Conservation (phyloP, 495 filamentous ascomycete species). For the Venustampulla echinocandica region DNA sequence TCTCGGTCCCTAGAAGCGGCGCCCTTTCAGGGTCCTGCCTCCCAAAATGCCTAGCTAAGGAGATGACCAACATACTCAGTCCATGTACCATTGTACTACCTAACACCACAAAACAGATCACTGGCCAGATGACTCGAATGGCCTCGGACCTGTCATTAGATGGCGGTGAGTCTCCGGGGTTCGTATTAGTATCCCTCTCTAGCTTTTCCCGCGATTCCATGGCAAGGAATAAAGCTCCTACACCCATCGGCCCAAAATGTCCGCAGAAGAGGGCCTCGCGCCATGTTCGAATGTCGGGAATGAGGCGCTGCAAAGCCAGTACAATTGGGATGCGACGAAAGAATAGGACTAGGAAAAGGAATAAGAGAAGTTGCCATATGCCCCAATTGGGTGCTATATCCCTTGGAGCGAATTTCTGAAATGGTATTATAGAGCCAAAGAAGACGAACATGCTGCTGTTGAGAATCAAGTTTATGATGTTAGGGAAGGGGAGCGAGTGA, state of each 20-base stretch:
- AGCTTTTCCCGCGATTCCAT: slow-evolving; percentile 41
- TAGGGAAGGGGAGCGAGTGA: slow-evolving; percentile 29
- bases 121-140: slow-evolving; percentile 38
- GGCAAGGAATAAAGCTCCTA: slow-evolving; percentile 42
- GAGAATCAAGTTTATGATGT: slow-evolving; percentile 39
- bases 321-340: slow-evolving; percentile 41
- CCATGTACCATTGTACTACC: slow-evolving; percentile 42
- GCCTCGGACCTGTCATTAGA: slow-evolving; percentile 23
- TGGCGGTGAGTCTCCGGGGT: slow-evolving; percentile 16
- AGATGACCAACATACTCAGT: slow-evolving; percentile 33
- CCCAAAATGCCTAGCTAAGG: slow-evolving; percentile 32
- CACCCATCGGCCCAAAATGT: slow-evolving; percentile 45
- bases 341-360: slow-evolving; percentile 35
- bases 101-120: slow-evolving; percentile 40
- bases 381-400: slow-evolving; percentile 29
- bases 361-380: slow-evolving; percentile 27
- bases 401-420: slow-evolving; percentile 28
- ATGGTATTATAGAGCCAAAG: slow-evolving; percentile 41
- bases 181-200: slow-evolving; percentile 30
- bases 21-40: slow-evolving; percentile 31
- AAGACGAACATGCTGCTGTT: slow-evolving; percentile 43
- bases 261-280: slow-evolving; percentile 43
- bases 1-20: slow-evolving; percentile 32
- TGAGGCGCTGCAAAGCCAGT: slow-evolving; percentile 31
- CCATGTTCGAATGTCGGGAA: slow-evolving; percentile 36